Evolutionary conservation across 805 yeast species (phyloP), one percentile per base, ranked within the genome.

Genomic region (Starmerella powellii): DNA sequence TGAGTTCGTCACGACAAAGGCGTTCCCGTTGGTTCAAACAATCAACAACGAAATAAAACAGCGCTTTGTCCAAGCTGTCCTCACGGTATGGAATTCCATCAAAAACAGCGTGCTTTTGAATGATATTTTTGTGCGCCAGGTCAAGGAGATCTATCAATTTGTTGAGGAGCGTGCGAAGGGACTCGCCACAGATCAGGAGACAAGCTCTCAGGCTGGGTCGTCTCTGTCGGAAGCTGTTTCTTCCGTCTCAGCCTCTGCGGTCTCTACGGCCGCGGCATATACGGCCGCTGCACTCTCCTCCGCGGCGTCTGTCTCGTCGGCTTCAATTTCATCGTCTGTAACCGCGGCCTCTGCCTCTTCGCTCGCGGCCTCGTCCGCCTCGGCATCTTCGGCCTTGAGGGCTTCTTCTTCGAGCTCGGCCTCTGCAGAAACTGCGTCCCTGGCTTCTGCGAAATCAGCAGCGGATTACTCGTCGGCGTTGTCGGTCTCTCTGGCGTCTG

Each of bases 61-160:
- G 26, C 26, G 26, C 10, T 6, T 10, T 10, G 26, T 23, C 10
- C 26, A 23, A 10, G 10, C 10, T 23, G 26, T 10, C 10, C 26
- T 6, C 26, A 10, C 6, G 26, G 17, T 35, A 17, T 42, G 46
- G 40, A 4, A 10, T 18, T 3, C 17, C 15, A 26, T 43, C 13
- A 40, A 41, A 31, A 15, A 13, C 13, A 30, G 46, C 11, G 8
- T 17, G 8, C 17, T 24, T 4, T 43, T 16, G 29, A n/a, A 34
- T 4, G 37, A 30, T 24, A 34, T 41, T 15, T 28, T 43, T 16
- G 47, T 20, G 13, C 41, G 19, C 13, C 46, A 43, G 30, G 46
- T 24, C 13, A 13, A 16, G 15, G 41, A 43, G 24, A 40, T 43
- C 30, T 43, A 43, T 36, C 35, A 40, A 12, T 32, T 35, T 4